These are phyloP conservation scores for Penicillium sumatraense DNA, from an alignment of 2,329 filamentous ascomycete species.

Conservation along the genomic window DNA sequence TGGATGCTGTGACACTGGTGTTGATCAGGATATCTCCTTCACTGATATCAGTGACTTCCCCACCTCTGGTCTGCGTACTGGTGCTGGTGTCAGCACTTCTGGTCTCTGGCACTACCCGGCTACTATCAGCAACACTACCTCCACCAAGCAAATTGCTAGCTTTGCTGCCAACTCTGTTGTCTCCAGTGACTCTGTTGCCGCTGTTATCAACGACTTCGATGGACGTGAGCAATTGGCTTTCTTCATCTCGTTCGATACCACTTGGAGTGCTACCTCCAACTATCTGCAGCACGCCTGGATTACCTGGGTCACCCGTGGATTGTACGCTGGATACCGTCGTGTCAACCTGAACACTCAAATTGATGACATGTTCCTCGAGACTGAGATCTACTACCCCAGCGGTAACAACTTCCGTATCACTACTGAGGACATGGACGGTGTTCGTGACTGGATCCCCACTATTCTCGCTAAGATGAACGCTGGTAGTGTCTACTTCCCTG, in stretches of 20 bases:
- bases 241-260: constrained; percentile 60
- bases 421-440: constrained; percentile 52
- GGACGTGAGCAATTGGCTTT: constrained; percentile 66
- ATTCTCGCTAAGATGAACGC: constrained; percentile 53
- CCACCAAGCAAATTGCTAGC: constrained; percentile 59
- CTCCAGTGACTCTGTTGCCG: constrained; percentile 52
- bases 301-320: constrained; percentile 63
- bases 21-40: constrained; percentile 59
- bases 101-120: constrained; percentile 66
- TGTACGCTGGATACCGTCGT: constrained; percentile 61
- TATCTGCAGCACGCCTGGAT: constrained; percentile 67
- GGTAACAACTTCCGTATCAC: constrained; percentile 56
- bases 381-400: constrained; percentile 55
- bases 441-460: constrained; percentile 48
- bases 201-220: constrained; percentile 63
- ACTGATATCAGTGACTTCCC: constrained; percentile 59
- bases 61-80: constrained; percentile 58
- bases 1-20: constrained; percentile 54
- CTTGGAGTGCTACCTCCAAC: constrained; percentile 59
- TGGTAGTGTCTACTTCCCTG: constrained; percentile 58
- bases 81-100: constrained; percentile 53
- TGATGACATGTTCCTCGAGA: constrained; percentile 65
- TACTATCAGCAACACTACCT: constrained; percentile 56
- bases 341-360: constrained; percentile 62
- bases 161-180: constrained; percentile 54